Evolutionary conservation across 2,329 filamentous ascomycete genomes (phyloP).

Genomic region (Venturia carpophila): DNA sequence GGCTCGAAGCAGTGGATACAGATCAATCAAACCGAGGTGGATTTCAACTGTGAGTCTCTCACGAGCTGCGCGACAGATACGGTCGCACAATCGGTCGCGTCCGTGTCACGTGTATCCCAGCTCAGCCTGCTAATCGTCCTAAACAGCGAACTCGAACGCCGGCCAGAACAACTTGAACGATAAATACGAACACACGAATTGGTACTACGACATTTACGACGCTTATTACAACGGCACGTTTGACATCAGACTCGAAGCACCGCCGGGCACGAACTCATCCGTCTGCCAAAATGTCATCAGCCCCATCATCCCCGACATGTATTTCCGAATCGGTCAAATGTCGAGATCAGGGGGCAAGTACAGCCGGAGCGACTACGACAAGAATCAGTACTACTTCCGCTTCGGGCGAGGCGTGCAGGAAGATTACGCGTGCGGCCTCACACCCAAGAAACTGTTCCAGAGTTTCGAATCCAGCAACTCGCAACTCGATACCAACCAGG

Average conservation of each 20-base stretch:
- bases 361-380: constrained; percentile 14
- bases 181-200: constrained; percentile 11
- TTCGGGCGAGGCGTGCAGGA: neutral
- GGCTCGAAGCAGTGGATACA: constrained; percentile 12
- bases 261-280: neutral
- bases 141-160: neutral
- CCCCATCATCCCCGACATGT: constrained; percentile 5
- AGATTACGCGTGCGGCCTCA: constrained; percentile 10
- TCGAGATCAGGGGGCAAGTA: neutral
- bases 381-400: constrained; percentile 15
- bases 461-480: constrained; percentile 13
- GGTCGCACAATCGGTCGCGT: neutral
- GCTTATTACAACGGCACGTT: constrained; percentile 15
- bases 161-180: constrained; percentile 12
- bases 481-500: constrained; percentile 9
- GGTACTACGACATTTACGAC: constrained; percentile 17
- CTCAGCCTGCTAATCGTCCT: neutral
- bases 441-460: constrained; percentile 12
- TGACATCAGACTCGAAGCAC: constrained; percentile 1
- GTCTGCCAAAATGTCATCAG: constrained; percentile 7
- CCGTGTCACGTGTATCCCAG: neutral
- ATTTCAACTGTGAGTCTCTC: constrained; percentile 6
- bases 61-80: neutral
- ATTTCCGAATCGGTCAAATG: constrained; percentile 16
- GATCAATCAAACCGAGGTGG: constrained; percentile 9